Base-by-base conservation (phyloP, 1,139 yeast species). In the Pneumocystis jirovecii region DNA sequence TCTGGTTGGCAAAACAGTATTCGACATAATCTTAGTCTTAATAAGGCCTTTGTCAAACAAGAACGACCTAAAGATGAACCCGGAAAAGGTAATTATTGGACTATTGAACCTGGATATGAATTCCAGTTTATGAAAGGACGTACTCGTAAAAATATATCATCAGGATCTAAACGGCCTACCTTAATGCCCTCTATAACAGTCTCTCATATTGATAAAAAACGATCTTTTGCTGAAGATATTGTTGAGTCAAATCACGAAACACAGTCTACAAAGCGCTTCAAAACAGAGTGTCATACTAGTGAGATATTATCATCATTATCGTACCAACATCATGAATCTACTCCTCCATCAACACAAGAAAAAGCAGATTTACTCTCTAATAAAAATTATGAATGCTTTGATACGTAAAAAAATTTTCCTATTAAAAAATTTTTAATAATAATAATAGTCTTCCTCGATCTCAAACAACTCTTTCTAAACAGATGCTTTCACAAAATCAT, bases 21-120 rank as follows among this genome's bases (percentile, higher is more conserved):
- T 69, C 85, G 96, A 68, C 96, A 89, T 75, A 87, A 89, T 70
- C 78, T 89, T 65, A 86, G 95, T 35, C 79, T 89, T 70, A 89
- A 89, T 76, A 89, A 89, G 74, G 96, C 96, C 0, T 89, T 89
- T 71, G 82, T 86, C 66, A 93, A 93, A 76, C 89, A 95, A 56
- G 96, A 89, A 70, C 87, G 93, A 73, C 91, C 96, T 19, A 87
- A 88, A 71, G 96, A 89, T 75, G 80, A 78, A 63, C 80, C 81
- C 2, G 97, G 97, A 6, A 93, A 93, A 77, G 98, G 98, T 44
- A 96, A 91, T 76, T 93, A 87, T 75, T 95, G 98, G 98, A 85
- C 88, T 71, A 89, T 93, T 65, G 90, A 86, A 68, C 79, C 83
- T 31, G 96, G 96, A 3, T 83, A 81, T 72, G 97, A 91, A 75